phyloP scores from a whole-genome alignment of 306 rosid genomes.

The Lathyrus oleraceus region DNA sequence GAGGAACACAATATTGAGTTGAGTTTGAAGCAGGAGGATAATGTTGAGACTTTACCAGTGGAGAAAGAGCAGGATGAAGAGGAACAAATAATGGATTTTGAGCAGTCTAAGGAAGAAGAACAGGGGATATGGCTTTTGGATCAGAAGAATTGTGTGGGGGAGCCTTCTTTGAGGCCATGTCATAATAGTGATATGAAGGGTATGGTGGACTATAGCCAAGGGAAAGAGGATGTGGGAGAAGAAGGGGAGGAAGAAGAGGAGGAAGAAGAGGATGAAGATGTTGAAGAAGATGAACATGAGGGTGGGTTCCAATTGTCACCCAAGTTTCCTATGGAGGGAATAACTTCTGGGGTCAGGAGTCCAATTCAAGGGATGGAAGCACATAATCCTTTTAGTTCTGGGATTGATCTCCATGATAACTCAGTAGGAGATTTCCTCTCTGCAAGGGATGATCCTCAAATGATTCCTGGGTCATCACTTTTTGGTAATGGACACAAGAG shows the following conservation, averaged over 20 bases:
- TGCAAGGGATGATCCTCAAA: slow-evolving; percentile 63
- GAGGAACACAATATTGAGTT: slow-evolving; percentile 60
- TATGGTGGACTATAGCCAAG: slow-evolving; percentile 42
- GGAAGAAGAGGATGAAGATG: slow-evolving; percentile 53
- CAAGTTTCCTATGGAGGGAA: slow-evolving; percentile 60
- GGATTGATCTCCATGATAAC: slow-evolving; percentile 66
- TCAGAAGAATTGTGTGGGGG: slow-evolving; percentile 42
- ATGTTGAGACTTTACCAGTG: slow-evolving; percentile 38
- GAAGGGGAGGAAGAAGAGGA: slow-evolving; percentile 42
- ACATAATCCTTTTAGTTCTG: slow-evolving; percentile 56
- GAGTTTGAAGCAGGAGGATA: slow-evolving; percentile 63
- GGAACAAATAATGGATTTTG: slow-evolving; percentile 58
- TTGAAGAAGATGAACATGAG: slow-evolving; percentile 54
- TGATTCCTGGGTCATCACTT: slow-evolving; percentile 55
- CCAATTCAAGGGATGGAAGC: slow-evolving; percentile 61
- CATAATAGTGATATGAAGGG: slow-evolving; percentile 40
- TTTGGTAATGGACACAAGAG: slow-evolving; percentile 80
- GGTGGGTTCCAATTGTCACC: slow-evolving; percentile 59
- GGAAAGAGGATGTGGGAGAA: slow-evolving; percentile 44
- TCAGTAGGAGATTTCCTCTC: slow-evolving; percentile 60
- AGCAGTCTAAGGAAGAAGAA: slow-evolving; percentile 54
- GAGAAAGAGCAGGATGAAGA: slow-evolving; percentile 44
- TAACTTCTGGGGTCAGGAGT: slow-evolving; percentile 61
- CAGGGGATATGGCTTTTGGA: slow-evolving; percentile 58
- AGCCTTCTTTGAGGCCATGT: slow-evolving; percentile 61